A percentile compares a stretch with the other conserved stretches of the same genome.
These are phyloP conservation scores for Acanthamoeba lenticulata DNA, from an alignment of 208 protist species.

Conservation along the genomic window DNA sequence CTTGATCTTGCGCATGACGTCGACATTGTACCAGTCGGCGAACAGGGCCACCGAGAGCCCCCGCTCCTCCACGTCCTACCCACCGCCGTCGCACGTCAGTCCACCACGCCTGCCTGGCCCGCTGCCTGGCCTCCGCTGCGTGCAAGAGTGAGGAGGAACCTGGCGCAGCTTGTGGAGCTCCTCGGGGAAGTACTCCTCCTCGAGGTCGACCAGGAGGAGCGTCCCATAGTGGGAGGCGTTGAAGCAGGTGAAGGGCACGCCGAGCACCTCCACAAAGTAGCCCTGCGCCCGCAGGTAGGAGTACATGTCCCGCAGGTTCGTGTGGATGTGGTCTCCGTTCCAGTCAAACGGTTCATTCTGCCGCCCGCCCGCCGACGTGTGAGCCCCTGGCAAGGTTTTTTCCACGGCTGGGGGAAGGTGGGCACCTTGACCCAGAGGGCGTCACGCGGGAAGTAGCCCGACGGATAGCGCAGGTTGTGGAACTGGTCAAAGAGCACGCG, in stretches of 20 bases:
- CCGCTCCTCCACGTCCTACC: conserved; percentile 85
- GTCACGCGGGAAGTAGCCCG: conserved; percentile 94
- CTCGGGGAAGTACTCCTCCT: conserved; percentile 88
- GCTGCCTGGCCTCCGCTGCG: no score
- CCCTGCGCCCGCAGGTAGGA: conserved; percentile 76
- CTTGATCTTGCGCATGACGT: conserved; percentile 87
- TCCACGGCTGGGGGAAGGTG: background rate
- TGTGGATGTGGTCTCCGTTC: conserved; percentile 96
- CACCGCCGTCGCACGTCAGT: background rate
- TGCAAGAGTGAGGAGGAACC: no score
- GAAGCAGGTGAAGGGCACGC: conserved; percentile 86
- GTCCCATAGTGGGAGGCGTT: conserved; percentile 88
- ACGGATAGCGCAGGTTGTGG: conserved; percentile 95
- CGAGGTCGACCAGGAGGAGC: conserved; percentile 92
- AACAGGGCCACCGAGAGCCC: conserved; percentile 92
- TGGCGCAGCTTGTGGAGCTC: conserved; percentile 87
- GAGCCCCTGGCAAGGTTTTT: background rate
- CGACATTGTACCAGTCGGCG: conserved; percentile 92
- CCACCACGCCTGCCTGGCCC: no score
- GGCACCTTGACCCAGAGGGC: conserved; percentile 83
- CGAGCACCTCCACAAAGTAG: conserved; percentile 88
- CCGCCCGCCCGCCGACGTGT: background rate
- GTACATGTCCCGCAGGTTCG: conserved; percentile 93
- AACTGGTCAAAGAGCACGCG: conserved; percentile 95
- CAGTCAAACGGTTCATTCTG: conserved; percentile 91